Conservation (phyloP, 805 yeast genomes). For the Pichia manshurica region DNA sequence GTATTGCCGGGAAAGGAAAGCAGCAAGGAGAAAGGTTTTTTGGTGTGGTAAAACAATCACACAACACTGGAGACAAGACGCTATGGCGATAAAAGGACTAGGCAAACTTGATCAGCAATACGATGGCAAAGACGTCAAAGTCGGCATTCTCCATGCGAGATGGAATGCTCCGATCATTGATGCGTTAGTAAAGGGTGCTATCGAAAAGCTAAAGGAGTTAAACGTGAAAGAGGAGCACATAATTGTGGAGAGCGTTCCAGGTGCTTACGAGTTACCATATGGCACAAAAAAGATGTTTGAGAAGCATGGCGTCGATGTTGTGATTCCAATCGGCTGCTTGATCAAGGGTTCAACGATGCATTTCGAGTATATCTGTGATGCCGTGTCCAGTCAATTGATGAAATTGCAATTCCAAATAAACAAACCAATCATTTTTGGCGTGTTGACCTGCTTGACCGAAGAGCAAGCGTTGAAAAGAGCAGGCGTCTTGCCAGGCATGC, state of each 20-base stretch:
- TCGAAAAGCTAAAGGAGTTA: slow-evolving; percentile 47
- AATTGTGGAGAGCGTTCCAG: slow-evolving; percentile 82
- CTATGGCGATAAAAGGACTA: slow-evolving; percentile 76
- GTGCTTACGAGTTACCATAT: slow-evolving; percentile 88
- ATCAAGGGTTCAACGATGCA: slow-evolving; percentile 98
- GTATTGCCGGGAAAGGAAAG: no score
- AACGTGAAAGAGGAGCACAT: slow-evolving; percentile 78
- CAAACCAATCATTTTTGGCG: slow-evolving; percentile 87
- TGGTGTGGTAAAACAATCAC: no score
- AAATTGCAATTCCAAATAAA: slow-evolving; percentile 60
- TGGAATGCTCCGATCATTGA: slow-evolving; percentile 82
- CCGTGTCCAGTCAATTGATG: slow-evolving; percentile 84
- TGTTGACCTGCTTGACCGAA: slow-evolving; percentile 87
- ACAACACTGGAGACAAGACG: no score
- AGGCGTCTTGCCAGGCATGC: slow-evolving; percentile 71
- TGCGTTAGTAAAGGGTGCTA: slow-evolving; percentile 75
- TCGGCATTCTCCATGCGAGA: slow-evolving; percentile 92
- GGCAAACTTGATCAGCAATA: slow-evolving; percentile 44
- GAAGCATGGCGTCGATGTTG: slow-evolving; percentile 61
- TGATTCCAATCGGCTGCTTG: slow-evolving; percentile 89
- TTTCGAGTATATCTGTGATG: slow-evolving; percentile 93
- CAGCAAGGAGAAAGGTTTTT: no score
- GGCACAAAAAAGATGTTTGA: slow-evolving; percentile 56
- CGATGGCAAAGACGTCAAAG: slow-evolving; percentile 37
- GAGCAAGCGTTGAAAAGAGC: slow-evolving; percentile 93